phyloP scores from a whole-genome alignment of 345 rosid genomes.

The Dovyalis caffra region DNA sequence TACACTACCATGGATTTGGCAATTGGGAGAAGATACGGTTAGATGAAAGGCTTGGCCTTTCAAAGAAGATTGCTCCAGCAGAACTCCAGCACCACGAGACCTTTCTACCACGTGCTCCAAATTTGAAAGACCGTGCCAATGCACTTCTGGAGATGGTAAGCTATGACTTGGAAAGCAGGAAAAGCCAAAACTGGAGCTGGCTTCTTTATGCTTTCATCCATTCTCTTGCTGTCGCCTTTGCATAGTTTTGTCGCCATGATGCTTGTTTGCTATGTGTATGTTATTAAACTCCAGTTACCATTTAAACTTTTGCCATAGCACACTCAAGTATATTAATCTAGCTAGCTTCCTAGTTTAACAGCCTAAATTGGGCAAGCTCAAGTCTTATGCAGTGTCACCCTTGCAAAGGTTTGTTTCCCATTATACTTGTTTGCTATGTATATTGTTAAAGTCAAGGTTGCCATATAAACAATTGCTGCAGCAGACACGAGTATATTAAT shows the following conservation, averaged over 20 bases:
- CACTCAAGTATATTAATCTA: neutral
- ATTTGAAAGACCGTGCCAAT: constrained; percentile 94
- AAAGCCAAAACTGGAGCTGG: neutral
- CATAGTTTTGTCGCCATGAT: neutral
- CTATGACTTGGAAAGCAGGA: neutral
- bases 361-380: neutral
- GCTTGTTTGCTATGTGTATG: neutral
- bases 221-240: neutral
- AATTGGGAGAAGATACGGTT: constrained; percentile 97
- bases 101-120: constrained; percentile 97
- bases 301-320: neutral
- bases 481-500: neutral
- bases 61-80: constrained; percentile 94
- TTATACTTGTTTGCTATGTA: neutral
- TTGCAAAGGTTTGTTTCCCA: neutral
- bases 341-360: neutral
- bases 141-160: constrained; percentile 97
- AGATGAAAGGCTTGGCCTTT: constrained; percentile 90
- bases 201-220: neutral
- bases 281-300: neutral
- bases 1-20: constrained; percentile 89
- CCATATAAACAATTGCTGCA: neutral
- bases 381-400: neutral
- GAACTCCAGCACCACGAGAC: constrained; percentile 99
- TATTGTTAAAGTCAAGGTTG: neutral